Evolutionary conservation across 2,329 filamentous ascomycete species (phyloP).

Genomic region (Fusarium sp.): DNA sequence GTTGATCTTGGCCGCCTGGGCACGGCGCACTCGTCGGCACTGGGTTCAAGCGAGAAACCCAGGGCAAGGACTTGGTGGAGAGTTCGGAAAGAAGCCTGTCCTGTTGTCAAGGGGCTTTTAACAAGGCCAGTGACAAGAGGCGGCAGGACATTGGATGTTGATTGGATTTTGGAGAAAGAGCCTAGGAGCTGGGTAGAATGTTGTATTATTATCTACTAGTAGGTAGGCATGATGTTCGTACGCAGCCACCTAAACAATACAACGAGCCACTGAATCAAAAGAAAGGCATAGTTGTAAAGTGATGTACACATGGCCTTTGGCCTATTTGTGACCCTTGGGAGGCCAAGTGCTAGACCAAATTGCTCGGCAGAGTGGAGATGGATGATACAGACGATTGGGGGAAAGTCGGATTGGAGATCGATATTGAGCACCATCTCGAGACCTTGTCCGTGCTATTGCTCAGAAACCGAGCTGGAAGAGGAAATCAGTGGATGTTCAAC

Average conservation of each 20-base stretch:
- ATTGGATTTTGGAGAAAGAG: constrained; percentile 24
- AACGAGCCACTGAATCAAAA: not conserved
- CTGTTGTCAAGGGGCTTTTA: constrained; percentile 34
- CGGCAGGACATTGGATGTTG: constrained; percentile 17
- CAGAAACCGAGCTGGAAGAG: constrained; percentile 13
- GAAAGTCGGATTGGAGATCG: constrained; percentile 34
- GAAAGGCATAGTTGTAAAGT: not conserved
- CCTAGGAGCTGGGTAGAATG: constrained; percentile 25
- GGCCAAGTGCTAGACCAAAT: constrained; percentile 25
- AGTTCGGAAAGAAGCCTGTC: constrained; percentile 29
- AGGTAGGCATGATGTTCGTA: not conserved
- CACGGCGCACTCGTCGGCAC: constrained; percentile 41
- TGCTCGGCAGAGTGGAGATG: constrained; percentile 30
- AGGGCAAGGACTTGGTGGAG: constrained; percentile 36
- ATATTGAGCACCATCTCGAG: constrained; percentile 37
- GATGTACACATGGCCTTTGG: constrained; percentile 19
- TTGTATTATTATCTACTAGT: constrained; percentile 23
- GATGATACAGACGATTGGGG: constrained; percentile 26
- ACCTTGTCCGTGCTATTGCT: constrained; percentile 12
- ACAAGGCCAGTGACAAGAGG: constrained; percentile 33
- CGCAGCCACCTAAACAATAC: constrained; percentile 12
- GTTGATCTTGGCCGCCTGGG: constrained; percentile 35
- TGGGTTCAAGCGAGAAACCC: constrained; percentile 35
- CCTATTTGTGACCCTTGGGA: constrained; percentile 2
- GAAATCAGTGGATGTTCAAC: constrained; percentile 24